Evolutionary conservation across 495 filamentous ascomycete genomes (phyloP).

Genomic region (Talaromyces thailandensis): DNA sequence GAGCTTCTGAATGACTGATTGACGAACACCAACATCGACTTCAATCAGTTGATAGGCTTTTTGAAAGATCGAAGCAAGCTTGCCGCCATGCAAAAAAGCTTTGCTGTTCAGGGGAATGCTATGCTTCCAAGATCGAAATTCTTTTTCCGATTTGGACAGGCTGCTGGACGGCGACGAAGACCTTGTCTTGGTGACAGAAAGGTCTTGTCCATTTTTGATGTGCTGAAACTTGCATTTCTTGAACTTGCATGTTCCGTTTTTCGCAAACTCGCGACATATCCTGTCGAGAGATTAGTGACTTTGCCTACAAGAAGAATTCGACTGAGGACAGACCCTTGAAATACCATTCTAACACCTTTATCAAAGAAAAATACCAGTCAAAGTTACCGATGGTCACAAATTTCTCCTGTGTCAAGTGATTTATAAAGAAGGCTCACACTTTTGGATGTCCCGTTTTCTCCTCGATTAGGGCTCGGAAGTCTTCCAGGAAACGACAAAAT

Average conservation of each 20-base stretch:
- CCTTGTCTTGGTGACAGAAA: neutral
- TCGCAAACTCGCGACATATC: slow-evolving; percentile 10
- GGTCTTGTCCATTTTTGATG: neutral
- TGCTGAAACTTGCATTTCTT: slow-evolving; percentile 13
- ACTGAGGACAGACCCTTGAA: neutral
- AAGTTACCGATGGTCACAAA: neutral
- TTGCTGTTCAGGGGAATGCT: slow-evolving; percentile 7
- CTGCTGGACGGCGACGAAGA: neutral
- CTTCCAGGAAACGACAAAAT: neutral
- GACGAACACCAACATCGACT: slow-evolving; percentile 13
- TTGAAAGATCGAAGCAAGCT: slow-evolving; percentile 12
- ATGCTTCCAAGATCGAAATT: slow-evolving; percentile 9
- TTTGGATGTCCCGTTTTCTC: neutral
- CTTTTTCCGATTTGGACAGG: slow-evolving; percentile 6
- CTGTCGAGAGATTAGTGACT: neutral
- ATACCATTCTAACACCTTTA: neutral
- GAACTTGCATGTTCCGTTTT: slow-evolving; percentile 8
- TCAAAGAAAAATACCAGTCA: neutral
- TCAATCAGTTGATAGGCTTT: slow-evolving; percentile 16
- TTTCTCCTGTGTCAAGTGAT: neutral
- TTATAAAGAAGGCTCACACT: neutral
- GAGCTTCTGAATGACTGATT: slow-evolving; percentile 21
- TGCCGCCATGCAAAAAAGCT: neutral
- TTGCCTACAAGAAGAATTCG: neutral
- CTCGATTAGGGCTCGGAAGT: neutral